phyloP scores from a whole-genome alignment of 495 filamentous ascomycete species.

The Aspergillus cavernicola region DNA sequence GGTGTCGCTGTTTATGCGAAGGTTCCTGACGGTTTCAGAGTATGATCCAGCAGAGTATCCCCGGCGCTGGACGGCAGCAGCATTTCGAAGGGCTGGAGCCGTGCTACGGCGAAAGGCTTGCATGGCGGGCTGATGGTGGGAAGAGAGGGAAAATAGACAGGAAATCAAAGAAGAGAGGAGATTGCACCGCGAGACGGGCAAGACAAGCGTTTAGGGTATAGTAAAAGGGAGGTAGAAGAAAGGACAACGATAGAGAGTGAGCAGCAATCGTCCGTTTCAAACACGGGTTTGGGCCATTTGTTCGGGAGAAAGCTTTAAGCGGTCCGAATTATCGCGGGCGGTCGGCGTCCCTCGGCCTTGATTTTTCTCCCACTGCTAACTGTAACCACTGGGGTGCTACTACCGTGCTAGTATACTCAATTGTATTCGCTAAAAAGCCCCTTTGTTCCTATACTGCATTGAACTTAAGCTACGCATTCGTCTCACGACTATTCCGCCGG shows the following conservation, averaged over 20 bases:
- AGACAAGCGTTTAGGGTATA: constrained; percentile 9
- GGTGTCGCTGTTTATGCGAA: constrained; percentile 87
- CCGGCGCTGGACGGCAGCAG: constrained; percentile 52
- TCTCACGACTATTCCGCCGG: not conserved
- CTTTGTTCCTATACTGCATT: too few relatives aligned
- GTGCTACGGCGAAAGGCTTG: constrained; percentile 53
- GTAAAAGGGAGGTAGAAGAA: constrained; percentile 19
- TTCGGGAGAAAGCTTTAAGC: constrained; percentile 47
- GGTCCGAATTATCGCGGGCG: constrained; percentile 32
- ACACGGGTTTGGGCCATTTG: constrained; percentile 26
- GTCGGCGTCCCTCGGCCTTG: constrained; percentile 31
- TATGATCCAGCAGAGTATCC: constrained; percentile 73
- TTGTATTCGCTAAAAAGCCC: not conserved
- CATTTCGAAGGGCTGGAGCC: constrained; percentile 46
- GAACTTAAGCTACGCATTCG: not conserved
- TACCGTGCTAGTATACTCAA: constrained; percentile 5
- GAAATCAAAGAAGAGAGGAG: constrained; percentile 10
- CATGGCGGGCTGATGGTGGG: constrained; percentile 34
- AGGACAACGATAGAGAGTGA: constrained; percentile 20
- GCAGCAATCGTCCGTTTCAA: constrained; percentile 12
- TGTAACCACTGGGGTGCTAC: constrained; percentile 18
- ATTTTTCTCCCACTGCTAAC: constrained; percentile 23
- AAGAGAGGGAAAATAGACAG: constrained; percentile 15
- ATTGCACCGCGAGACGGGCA: constrained; percentile 9
- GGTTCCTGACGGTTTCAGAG: constrained; percentile 78